phyloP scores from a whole-genome alignment of 371 early-diverging fungal genomes.

The Catenaria anguillulae region DNA sequence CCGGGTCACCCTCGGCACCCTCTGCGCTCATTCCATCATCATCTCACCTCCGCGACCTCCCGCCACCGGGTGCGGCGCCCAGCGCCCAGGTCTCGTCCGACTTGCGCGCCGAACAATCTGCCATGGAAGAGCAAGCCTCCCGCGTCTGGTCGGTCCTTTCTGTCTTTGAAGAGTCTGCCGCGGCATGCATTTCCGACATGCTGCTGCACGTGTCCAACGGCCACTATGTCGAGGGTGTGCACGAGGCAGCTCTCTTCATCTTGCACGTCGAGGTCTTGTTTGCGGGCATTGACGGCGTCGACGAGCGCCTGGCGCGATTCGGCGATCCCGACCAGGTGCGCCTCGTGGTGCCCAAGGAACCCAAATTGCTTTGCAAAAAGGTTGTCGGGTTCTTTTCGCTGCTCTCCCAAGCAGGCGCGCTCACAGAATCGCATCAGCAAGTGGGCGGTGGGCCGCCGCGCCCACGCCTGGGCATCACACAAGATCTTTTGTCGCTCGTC shows the following conservation, averaged over 20 bases:
- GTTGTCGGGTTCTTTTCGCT: slow-evolving; percentile 83
- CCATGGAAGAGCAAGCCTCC: slow-evolving; percentile 72
- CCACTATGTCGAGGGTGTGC: slow-evolving; percentile 61
- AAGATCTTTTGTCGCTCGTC: slow-evolving; percentile 76
- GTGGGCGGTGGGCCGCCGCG: slow-evolving; percentile 6
- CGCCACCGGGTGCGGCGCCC: not conserved
- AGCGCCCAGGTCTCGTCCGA: slow-evolving; percentile 14
- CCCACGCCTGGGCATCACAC: slow-evolving; percentile 52
- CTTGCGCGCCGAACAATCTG: slow-evolving; percentile 35
- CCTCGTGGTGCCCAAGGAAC: slow-evolving; percentile 63
- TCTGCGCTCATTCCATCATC: not conserved
- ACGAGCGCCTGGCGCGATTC: slow-evolving; percentile 36
- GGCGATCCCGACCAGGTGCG: slow-evolving; percentile 31
- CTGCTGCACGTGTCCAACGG: slow-evolving; percentile 77
- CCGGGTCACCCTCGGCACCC: too few relatives aligned
- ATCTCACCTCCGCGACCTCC: too few relatives aligned
- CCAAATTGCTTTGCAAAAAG: slow-evolving; percentile 77
- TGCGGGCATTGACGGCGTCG: slow-evolving; percentile 71
- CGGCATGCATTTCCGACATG: slow-evolving; percentile 94
- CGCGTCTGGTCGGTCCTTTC: slow-evolving; percentile 83
- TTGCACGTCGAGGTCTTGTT: slow-evolving; percentile 85
- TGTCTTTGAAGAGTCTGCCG: slow-evolving; percentile 91
- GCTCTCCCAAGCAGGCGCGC: slow-evolving; percentile 53
- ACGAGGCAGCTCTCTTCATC: slow-evolving; percentile 81
- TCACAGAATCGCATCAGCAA: not conserved